These are phyloP conservation scores for Tieghemostelium lacteum DNA, from an alignment of 78 protist species.

Conservation along the genomic window DNA sequence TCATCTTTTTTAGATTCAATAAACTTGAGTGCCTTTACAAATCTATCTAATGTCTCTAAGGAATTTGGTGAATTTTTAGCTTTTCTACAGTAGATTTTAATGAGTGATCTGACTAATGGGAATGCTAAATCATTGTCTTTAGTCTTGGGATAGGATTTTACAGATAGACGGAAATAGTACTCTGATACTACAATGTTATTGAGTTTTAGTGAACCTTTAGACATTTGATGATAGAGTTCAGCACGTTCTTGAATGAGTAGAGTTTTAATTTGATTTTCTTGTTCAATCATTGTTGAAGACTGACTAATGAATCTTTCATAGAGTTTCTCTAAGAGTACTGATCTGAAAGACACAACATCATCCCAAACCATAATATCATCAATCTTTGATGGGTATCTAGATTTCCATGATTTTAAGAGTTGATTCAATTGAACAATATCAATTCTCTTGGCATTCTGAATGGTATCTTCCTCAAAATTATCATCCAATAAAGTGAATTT, in stretches of 20 bases:
- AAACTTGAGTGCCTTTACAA: constrained; percentile 78
- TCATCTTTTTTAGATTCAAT: constrained; percentile 69
- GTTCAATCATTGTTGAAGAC: background rate
- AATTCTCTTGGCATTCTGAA: background rate
- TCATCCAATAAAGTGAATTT: no score
- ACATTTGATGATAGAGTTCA: constrained; percentile 72
- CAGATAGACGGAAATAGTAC: constrained; percentile 66
- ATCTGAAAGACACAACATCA: constrained; percentile 52
- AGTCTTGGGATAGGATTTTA: constrained; percentile 75
- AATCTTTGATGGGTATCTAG: constrained; percentile 39
- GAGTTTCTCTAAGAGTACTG: constrained; percentile 75
- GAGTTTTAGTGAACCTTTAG: constrained; percentile 77
- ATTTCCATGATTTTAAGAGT: constrained; percentile 49
- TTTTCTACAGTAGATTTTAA: constrained; percentile 76
- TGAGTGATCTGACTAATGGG: constrained; percentile 67
- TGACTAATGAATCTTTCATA: constrained; percentile 47
- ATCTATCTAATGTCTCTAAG: constrained; percentile 63
- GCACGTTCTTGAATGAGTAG: constrained; percentile 67
- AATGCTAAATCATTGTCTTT: constrained; percentile 77
- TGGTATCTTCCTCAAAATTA: background rate
- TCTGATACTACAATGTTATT: constrained; percentile 77
- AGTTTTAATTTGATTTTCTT: constrained; percentile 22
- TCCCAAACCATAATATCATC: constrained; percentile 85
- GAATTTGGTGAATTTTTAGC: constrained; percentile 35
- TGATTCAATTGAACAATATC: background rate